phyloP scores from a whole-genome alignment of 176 grass and related monocot species.

The Oryza rufipogon region DNA sequence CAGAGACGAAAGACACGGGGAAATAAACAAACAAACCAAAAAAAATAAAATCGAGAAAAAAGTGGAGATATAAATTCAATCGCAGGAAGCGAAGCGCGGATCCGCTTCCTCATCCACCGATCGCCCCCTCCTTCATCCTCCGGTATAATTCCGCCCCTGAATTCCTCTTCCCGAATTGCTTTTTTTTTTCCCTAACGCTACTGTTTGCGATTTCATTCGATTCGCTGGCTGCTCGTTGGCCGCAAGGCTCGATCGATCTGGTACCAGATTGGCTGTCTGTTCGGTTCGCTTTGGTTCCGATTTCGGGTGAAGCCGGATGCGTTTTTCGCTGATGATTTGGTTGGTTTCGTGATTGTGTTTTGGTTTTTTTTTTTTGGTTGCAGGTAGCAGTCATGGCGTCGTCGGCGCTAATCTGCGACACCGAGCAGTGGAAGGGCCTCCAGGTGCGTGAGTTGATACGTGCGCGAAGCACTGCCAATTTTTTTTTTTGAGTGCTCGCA shows the following conservation, averaged over 20 bases:
- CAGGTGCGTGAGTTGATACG: conserved; percentile 49
- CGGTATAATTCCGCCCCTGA: background rate
- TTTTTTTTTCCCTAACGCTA: too few relatives aligned
- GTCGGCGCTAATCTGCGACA: conserved; percentile 68
- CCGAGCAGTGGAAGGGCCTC: conserved; percentile 77
- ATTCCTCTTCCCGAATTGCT: background rate
- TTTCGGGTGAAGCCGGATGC: too few relatives aligned
- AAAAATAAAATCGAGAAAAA: too few relatives aligned
- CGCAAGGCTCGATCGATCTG: conserved; percentile 14
- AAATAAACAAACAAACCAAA: too few relatives aligned
- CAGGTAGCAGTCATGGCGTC: conserved; percentile 61
- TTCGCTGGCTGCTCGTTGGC: background rate
- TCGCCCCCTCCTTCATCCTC: background rate
- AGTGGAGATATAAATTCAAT: background rate
- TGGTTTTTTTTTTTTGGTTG: background rate
- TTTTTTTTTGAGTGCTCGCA: background rate
- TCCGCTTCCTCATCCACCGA: conserved; percentile 6
- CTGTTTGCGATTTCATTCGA: background rate
- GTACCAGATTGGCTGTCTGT: background rate
- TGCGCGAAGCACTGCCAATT: too few relatives aligned
- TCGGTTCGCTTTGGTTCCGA: background rate
- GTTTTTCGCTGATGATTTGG: background rate
- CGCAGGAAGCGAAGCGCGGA: conserved; percentile 28
- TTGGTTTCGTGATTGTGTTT: background rate
- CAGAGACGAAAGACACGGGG: background rate